These are phyloP conservation scores for Casuarina equisetifolia DNA, from an alignment of 306 rosid genomes.

Conservation along the genomic window DNA sequence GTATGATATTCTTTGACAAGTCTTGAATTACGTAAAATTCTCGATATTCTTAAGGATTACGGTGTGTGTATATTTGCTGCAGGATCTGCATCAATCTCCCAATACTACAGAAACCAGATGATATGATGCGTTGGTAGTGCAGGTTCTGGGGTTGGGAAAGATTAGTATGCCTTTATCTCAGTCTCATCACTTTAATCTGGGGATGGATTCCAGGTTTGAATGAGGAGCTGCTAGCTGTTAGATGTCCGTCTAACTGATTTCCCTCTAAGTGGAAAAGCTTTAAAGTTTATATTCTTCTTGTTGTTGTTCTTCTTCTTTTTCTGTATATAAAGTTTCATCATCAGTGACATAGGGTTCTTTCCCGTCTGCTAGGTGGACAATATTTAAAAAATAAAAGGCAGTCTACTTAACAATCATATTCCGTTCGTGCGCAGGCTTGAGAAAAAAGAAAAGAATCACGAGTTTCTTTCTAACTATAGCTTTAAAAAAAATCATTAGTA, in stretches of 20 bases:
- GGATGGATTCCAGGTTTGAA: too few species aligned
- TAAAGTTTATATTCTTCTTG: background rate
- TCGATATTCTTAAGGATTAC: too few species aligned
- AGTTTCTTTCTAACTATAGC: constrained; percentile 15
- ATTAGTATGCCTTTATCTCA: too few species aligned
- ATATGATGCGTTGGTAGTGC: too few species aligned
- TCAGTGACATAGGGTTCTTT: constrained; percentile 30
- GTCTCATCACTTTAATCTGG: background rate
- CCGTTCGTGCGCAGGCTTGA: constrained; percentile 37
- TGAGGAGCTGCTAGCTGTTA: constrained; percentile 4
- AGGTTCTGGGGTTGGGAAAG: too few species aligned
- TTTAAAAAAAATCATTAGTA: constrained; percentile 4
- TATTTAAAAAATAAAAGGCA: constrained; percentile 24
- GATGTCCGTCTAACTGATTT: constrained; percentile 23
- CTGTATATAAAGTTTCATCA: constrained; percentile 38
- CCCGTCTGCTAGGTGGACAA: constrained; percentile 58
- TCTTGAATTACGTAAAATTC: too few species aligned
- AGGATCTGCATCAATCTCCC: too few species aligned
- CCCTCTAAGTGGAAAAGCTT: constrained; percentile 15
- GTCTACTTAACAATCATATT: constrained; percentile 38
- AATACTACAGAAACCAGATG: too few species aligned
- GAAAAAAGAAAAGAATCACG: background rate
- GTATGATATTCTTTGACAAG: too few species aligned
- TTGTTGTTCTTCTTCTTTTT: background rate
- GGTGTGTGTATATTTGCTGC: too few species aligned